phyloP scores from a whole-genome alignment of 176 grass and related monocot species.

The Oryza coarctata region DNA sequence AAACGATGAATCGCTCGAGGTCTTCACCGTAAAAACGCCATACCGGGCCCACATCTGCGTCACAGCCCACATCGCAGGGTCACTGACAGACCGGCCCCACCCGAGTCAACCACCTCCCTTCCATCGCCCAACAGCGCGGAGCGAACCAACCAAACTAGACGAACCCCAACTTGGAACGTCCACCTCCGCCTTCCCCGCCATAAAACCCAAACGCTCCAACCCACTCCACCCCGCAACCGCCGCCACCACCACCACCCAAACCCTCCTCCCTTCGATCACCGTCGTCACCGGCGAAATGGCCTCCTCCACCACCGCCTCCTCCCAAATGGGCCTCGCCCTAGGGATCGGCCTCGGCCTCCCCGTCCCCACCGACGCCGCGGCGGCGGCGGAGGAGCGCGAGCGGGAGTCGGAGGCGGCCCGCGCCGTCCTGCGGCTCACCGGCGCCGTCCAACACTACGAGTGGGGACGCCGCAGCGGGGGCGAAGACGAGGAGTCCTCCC shows the following conservation, averaged over 20 bases:
- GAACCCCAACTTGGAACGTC: background rate
- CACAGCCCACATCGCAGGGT: background rate
- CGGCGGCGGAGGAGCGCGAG: background rate
- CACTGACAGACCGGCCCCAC: background rate
- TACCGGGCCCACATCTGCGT: background rate
- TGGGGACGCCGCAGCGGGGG: conserved; percentile 53
- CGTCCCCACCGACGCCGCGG: background rate
- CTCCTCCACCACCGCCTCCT: conserved; percentile 35
- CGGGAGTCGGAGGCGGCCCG: background rate
- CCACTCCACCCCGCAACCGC: background rate
- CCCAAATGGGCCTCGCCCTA: conserved; percentile 17
- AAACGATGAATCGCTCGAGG: background rate
- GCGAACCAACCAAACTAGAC: background rate
- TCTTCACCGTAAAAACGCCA: background rate
- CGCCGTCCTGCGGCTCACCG: conserved; percentile 38
- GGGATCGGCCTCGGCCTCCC: conserved; percentile 21
- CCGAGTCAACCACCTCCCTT: background rate
- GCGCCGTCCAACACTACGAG: conserved; percentile 87
- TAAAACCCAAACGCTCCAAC: conserved; percentile 16
- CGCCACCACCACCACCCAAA: background rate
- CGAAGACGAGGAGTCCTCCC: conserved; percentile 23
- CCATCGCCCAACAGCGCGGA: background rate
- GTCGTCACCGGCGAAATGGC: conserved; percentile 25
- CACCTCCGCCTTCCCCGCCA: background rate
- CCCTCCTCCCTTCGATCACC: background rate